A percentile compares a stretch with the other conserved stretches of the same genome.
Conservation (phyloP, 192 early-diverging fungal genomes). For the Coemansia sp. region DNA sequence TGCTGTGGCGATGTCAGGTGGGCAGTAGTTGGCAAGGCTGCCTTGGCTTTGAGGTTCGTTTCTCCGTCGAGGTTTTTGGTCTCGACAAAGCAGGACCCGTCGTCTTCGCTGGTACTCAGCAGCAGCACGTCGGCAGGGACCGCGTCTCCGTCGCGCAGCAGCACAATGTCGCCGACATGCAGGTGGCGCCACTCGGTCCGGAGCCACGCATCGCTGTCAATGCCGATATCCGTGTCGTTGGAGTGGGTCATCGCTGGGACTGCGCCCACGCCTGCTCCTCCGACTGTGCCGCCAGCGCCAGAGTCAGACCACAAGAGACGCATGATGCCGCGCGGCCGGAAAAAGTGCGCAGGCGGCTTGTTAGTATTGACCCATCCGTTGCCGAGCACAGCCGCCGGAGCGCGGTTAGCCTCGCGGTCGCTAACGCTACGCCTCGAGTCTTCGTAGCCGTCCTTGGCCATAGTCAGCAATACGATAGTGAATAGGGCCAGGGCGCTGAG, state of each 20-base stretch:
- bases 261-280: slow-evolving; percentile 13
- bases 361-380: slow-evolving; percentile 69
- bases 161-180: slow-evolving; percentile 86
- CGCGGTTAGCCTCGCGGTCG: slow-evolving; percentile 83
- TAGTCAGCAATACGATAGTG: slow-evolving; percentile 77
- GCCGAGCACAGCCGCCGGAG: slow-evolving; percentile 56
- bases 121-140: slow-evolving; percentile 93
- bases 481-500: slow-evolving; percentile 83
- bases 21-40: slow-evolving; percentile 65
- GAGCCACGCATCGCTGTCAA: slow-evolving; percentile 59
- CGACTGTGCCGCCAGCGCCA: slow-evolving; percentile 42
- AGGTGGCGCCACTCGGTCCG: slow-evolving; percentile 80
- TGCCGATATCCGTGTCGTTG: slow-evolving; percentile 20
- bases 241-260: not conserved
- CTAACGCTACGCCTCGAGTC: slow-evolving; percentile 85
- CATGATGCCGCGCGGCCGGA: slow-evolving; percentile 46
- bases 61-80: slow-evolving; percentile 99
- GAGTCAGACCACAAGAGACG: slow-evolving; percentile 54
- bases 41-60: slow-evolving; percentile 93
- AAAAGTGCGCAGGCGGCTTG: slow-evolving; percentile 36
- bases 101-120: slow-evolving; percentile 80
- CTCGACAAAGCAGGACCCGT: slow-evolving; percentile 90
- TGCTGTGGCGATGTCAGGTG: slow-evolving; percentile 61
- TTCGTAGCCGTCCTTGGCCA: slow-evolving; percentile 90
- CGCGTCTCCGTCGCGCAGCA: slow-evolving; percentile 78